phyloP scores from a whole-genome alignment of 202 grass and related monocot species.

The Elaeis oleifera region DNA sequence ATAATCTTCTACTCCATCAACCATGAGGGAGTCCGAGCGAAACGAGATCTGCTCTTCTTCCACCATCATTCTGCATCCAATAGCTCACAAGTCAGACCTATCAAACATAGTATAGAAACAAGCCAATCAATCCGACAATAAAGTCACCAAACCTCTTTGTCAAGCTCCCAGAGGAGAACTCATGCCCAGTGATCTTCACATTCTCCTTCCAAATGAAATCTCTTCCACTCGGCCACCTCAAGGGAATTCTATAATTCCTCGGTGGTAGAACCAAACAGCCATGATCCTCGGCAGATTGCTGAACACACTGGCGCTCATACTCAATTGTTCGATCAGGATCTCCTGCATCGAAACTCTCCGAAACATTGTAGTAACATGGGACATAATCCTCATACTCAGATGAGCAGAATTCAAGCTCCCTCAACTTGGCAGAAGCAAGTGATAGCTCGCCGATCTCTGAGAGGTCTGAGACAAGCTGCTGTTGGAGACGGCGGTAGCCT shows the following conservation, averaged over 20 bases:
- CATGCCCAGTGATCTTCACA: slow-evolving; percentile 89
- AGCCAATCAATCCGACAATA: not conserved
- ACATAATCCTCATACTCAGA: slow-evolving; percentile 69
- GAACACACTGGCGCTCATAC: slow-evolving; percentile 65
- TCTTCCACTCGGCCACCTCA: slow-evolving; percentile 87
- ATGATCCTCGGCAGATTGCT: slow-evolving; percentile 18
- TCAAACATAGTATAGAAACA: not conserved
- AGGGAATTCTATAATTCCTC: slow-evolving; percentile 64
- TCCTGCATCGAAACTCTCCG: slow-evolving; percentile 54
- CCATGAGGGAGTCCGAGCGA: slow-evolving; percentile 70
- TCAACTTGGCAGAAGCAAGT: slow-evolving; percentile 54
- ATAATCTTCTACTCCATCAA: slow-evolving; percentile 94
- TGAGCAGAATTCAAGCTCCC: slow-evolving; percentile 61
- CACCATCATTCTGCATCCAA: slow-evolving; percentile 86
- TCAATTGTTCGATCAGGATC: slow-evolving; percentile 52
- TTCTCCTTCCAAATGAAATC: slow-evolving; percentile 99
- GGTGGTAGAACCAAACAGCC: slow-evolving; percentile 67
- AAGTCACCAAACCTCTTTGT: slow-evolving; percentile 58
- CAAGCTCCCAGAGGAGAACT: slow-evolving; percentile 95
- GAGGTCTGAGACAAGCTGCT: slow-evolving; percentile 89
- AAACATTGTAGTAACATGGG: slow-evolving; percentile 92
- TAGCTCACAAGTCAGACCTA: not conserved
- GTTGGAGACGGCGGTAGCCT: slow-evolving; percentile 71
- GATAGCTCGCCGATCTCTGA: slow-evolving; percentile 70
- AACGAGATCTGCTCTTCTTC: slow-evolving; percentile 99